A percentile compares a stretch with the other conserved stretches of the same genome.
phyloP scores from a whole-genome alignment of 78 protist genomes.

The Chrysochromulina tobinii region DNA sequence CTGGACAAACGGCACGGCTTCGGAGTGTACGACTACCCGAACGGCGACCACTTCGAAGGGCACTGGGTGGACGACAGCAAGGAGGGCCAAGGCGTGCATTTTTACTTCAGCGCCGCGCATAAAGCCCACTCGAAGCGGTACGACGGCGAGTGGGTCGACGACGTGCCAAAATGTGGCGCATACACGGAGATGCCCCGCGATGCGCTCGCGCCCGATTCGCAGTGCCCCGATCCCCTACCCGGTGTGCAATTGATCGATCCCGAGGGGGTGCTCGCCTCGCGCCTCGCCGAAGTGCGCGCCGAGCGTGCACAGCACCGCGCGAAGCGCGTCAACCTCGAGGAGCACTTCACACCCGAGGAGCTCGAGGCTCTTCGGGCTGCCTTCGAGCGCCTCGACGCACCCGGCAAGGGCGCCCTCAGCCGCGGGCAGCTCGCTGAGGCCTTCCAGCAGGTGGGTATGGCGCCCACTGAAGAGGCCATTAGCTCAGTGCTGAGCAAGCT shows the following conservation, averaged over 20 bases:
- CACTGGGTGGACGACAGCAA: background rate
- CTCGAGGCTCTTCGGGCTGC: background rate
- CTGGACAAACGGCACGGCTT: conserved; percentile 45
- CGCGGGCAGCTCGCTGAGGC: background rate
- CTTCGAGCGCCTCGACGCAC: background rate
- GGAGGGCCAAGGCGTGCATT: conserved; percentile 27
- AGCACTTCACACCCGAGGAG: conserved; percentile 4
- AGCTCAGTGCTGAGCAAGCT: background rate
- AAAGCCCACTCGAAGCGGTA: background rate
- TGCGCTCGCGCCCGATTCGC: background rate
- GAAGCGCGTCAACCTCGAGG: background rate
- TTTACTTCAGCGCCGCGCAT: background rate
- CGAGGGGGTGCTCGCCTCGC: background rate
- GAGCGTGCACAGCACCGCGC: conserved; percentile 2
- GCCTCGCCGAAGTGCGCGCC: background rate
- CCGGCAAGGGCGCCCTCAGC: background rate
- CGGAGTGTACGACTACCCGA: background rate
- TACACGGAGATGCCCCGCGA: conserved; percentile 8
- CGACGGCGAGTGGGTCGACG: conserved; percentile 31
- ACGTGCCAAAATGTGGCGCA: background rate
- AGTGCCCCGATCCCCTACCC: background rate
- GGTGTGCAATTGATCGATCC: background rate
- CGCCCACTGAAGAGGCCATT: background rate
- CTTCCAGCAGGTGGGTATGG: background rate
- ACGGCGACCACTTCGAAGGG: conserved; percentile 42